Evolutionary conservation across 176 grass and related monocot genomes (phyloP), one percentile per base, ranked within the genome.

Genomic region (Zizania latifolia): DNA sequence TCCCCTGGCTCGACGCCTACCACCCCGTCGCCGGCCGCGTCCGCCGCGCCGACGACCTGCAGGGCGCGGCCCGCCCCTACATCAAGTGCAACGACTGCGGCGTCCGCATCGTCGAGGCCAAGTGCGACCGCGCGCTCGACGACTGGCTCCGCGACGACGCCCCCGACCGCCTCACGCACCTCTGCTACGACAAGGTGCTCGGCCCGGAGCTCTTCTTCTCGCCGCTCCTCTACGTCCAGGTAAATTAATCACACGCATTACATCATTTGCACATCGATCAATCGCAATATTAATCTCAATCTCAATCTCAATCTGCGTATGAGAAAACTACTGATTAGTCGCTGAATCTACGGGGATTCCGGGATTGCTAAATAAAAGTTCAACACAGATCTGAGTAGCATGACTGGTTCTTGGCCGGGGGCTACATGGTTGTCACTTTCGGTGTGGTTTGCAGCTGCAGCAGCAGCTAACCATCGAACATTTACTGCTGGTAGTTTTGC

Each of bases 1-100:
- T 90, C 71, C 78, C 75, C 29, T 90, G 82, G 90, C 85, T 97
- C 9, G 86, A 97, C 82, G 68, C 54, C 17, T 81, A 85, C 70
- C 90, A 75, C 78, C 71, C 87, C 65, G 62, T 90, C 45, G 84
- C 82, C 28, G 93, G 93, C 44, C 86, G 93, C 68, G 82, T 97
- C 34, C 70, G 93, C 65, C 74, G 70, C 70, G 61, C 39, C 50
- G 87, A 51, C 6, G 86, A 21, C 32, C n/a, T n/a, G n/a, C n/a
- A n/a, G n/a, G 59, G 17, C n/a, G 71, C 22, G 24, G 74, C 19
- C 17, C 55, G 85, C 6, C 90, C 90, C 0, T 90, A 84, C 74
- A 81, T 97, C 68, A 97, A 93, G 83, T 97, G 89, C 72, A 99
- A 99, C 31, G 96, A 99, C 81, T 99, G 82, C 38, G 96, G 96